Percentiles rank a stretch among this genome's conserved stretches.
These are phyloP conservation scores for Hyphopichia khmerensis DNA, from an alignment of 1,139 yeast genomes.

Conservation along the genomic window DNA sequence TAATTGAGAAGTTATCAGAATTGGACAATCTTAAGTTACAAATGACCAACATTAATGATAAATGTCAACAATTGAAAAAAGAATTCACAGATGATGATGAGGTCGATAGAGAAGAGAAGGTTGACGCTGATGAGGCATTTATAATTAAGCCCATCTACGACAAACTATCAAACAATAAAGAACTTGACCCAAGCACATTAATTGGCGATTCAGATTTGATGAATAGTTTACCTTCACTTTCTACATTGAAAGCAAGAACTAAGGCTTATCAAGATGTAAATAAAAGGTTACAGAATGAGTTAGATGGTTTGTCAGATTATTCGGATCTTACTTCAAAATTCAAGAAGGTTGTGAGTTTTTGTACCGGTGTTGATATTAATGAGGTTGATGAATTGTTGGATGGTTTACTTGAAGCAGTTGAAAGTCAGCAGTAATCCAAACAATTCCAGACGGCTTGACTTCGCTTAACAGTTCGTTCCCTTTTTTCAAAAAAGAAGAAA, in stretches of 20 bases:
- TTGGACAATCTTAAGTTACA: slow-evolving; percentile 46
- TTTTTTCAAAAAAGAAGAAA: too few species aligned
- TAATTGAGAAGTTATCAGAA: slow-evolving; percentile 35
- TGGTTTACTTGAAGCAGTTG: slow-evolving; percentile 87
- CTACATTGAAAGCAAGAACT: slow-evolving; percentile 71
- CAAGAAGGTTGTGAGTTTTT: slow-evolving; percentile 83
- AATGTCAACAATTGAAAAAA: slow-evolving; percentile 26
- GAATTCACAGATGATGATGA: slow-evolving; percentile 18
- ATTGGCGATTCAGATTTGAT: slow-evolving; percentile 22
- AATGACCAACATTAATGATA: slow-evolving; percentile 43
- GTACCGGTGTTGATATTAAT: slow-evolving; percentile 75
- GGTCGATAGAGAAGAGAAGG: slow-evolving; percentile 8
- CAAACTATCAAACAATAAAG: slow-evolving; percentile 37
- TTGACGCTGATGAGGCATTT: slow-evolving; percentile 77
- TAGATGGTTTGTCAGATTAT: slow-evolving; percentile 46
- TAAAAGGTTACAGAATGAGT: slow-evolving; percentile 48
- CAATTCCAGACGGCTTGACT: too few species aligned
- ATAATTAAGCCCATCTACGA: slow-evolving; percentile 59
- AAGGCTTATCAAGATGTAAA: slow-evolving; percentile 61
- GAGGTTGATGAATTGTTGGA: slow-evolving; percentile 83
- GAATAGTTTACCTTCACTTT: slow-evolving; percentile 55
- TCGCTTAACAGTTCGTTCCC: too few species aligned
- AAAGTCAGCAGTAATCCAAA: slow-evolving; percentile 53
- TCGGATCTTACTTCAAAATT: slow-evolving; percentile 78
- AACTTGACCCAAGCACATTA: slow-evolving; percentile 20